Evolutionary conservation across 352 stramenopile species (phyloP), one percentile per base, ranked within the genome.

Genomic region (Phytophthora litchii): DNA sequence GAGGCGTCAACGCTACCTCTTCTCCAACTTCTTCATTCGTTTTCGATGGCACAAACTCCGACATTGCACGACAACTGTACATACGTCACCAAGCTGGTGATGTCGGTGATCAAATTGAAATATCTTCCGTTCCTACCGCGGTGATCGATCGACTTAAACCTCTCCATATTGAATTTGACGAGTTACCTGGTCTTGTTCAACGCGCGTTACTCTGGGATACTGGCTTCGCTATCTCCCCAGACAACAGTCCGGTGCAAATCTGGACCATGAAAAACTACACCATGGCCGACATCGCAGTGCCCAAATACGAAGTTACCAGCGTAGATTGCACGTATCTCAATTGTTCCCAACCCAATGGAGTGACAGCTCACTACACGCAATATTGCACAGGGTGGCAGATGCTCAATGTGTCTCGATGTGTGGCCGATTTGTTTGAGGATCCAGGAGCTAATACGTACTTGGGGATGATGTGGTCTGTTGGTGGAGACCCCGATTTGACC

Each of bases 161-260:
- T 1, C n/a, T 74, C 3, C 37, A 59, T 14, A 44, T 63, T n/a
- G n/a, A 43, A 3, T 77, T 69, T 17, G 31, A 29, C 11, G 14
- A 41, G 1, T 45, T 77, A 3, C 64, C 64, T 11, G 67, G 62
- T 12, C 21, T 74, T 0, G 54, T 75, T 1, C 71, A 76, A 19
- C 63, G 63, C 17, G 71, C 67, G 0, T 32, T 80, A 16, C 60
- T 80, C 4, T 80, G 71, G 71, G 71, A 80, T 35, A 54, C 63
- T 12, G 71, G 70, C 11, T 74, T 71, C 17, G 65, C 48, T 14
- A 16, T 64, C 20, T 61, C 65, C 0, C 49, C 60, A 0, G n/a
- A 9, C 3, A 50, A 60, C 12, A 31, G 54, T 16, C 25, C 54
- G 6, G 34, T 74, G 7, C 54, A 67, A 45, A 61, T 75, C 1